Conservation (phyloP, 768 basidiomycete species). For the Mycena vitilis region DNA sequence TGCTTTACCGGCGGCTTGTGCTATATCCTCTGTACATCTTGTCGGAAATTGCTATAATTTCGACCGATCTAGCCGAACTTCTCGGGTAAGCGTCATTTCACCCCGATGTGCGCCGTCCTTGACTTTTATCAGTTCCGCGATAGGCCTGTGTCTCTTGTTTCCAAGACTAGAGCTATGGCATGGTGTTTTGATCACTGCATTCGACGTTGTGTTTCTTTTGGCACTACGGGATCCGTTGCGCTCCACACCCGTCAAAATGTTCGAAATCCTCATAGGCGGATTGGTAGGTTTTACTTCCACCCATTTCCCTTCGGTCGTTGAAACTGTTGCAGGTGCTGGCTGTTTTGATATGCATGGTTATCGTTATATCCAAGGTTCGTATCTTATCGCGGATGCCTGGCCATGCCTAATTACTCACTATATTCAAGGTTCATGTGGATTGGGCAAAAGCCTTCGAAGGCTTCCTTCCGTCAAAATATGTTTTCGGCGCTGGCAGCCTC, state of each 20-base stretch:
- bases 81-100: conserved; percentile 54
- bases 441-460: conserved; percentile 84
- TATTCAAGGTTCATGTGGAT: conserved; percentile 74
- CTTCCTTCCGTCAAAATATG: conserved; percentile 75
- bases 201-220: conserved; percentile 78
- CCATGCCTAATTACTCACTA: conserved; percentile 56
- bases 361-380: conserved; percentile 70
- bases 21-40: conserved; percentile 75
- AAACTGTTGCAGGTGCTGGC: conserved; percentile 61
- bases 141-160: conserved; percentile 82
- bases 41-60: conserved; percentile 78
- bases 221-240: conserved; percentile 77
- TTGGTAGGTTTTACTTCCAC: conserved; percentile 55
- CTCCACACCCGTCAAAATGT: conserved; percentile 72
- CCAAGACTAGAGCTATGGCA: conserved; percentile 77
- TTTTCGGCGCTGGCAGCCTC: conserved; percentile 66
- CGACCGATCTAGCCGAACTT: conserved; percentile 85
- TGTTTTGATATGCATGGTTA: conserved; percentile 81
- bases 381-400: no score
- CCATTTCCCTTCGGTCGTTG: background rate
- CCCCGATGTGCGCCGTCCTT: background rate
- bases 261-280: conserved; percentile 72
- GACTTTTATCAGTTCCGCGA: conserved; percentile 61
- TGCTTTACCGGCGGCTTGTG: conserved; percentile 66
- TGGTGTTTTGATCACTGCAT: conserved; percentile 74